A percentile compares a stretch with the other conserved stretches of the same genome.
These are phyloP conservation scores for Vigna nakashimae DNA, from an alignment of 306 rosid species.

Conservation along the genomic window DNA sequence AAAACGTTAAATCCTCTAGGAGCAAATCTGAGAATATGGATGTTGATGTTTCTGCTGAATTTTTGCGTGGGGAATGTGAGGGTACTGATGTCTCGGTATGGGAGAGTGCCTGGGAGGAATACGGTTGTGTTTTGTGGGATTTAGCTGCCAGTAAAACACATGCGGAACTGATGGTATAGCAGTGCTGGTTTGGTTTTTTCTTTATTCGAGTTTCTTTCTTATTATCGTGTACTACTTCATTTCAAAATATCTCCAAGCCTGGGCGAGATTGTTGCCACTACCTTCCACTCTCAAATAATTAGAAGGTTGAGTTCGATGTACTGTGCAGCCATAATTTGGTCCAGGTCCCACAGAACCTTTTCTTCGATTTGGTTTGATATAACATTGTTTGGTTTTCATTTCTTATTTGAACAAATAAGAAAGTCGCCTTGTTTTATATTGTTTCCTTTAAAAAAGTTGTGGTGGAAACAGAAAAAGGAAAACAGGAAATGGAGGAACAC, in stretches of 20 bases:
- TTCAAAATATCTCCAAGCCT: neutral
- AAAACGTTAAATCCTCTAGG: neutral
- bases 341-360: neutral
- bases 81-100: constrained; percentile 25
- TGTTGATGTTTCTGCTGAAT: constrained; percentile 51
- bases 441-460: neutral
- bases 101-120: constrained; percentile 80
- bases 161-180: constrained; percentile 87
- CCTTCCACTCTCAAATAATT: constrained; percentile 6
- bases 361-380: neutral
- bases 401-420: neutral
- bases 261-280: neutral
- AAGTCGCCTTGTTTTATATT: neutral
- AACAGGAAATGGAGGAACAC: neutral
- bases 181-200: constrained; percentile 14
- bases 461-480: neutral
- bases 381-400: neutral
- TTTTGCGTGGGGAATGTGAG: constrained; percentile 44
- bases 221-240: neutral
- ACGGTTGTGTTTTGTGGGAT: constrained; percentile 93
- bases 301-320: neutral
- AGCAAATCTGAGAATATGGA: constrained; percentile 56
- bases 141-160: constrained; percentile 80
- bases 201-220: constrained; percentile 4
- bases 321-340: neutral